Evolutionary conservation across 306 rosid genomes (phyloP).

Genomic region (Ammopiptanthus mongolicus): DNA sequence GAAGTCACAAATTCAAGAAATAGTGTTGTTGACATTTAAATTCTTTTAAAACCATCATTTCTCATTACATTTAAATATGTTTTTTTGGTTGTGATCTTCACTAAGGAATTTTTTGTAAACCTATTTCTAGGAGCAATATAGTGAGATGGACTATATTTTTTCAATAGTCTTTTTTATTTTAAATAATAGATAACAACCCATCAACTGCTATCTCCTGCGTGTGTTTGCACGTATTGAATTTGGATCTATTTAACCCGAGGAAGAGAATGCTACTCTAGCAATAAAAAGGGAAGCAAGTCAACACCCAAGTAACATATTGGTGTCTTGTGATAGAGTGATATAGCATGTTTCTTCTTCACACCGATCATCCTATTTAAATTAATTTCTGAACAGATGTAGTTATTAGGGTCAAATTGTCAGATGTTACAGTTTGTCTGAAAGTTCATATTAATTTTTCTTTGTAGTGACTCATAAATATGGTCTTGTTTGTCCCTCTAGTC

Average conservation of each 20-base stretch:
- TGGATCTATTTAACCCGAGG: neutral
- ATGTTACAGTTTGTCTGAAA: neutral
- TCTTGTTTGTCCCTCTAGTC: neutral
- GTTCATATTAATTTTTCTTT: neutral
- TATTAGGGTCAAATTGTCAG: neutral
- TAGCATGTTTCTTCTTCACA: neutral
- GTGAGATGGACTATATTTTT: neutral
- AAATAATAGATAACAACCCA: neutral
- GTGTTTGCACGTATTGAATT: neutral
- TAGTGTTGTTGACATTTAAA: neutral
- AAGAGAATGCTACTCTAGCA: neutral
- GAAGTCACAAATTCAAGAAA: neutral
- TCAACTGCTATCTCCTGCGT: neutral
- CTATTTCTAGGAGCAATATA: neutral
- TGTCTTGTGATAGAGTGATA: neutral
- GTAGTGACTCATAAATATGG: neutral
- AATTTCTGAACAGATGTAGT: neutral
- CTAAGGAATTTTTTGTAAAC: neutral
- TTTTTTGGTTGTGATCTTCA: neutral
- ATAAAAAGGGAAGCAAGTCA: neutral
- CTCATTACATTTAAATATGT: neutral
- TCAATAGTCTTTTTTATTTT: neutral
- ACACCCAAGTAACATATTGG: neutral
- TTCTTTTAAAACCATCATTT: neutral
- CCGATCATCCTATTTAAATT: neutral